Base-by-base conservation (phyloP, 2,329 filamentous ascomycete genomes). In the Ascosphaera acerosa region DNA sequence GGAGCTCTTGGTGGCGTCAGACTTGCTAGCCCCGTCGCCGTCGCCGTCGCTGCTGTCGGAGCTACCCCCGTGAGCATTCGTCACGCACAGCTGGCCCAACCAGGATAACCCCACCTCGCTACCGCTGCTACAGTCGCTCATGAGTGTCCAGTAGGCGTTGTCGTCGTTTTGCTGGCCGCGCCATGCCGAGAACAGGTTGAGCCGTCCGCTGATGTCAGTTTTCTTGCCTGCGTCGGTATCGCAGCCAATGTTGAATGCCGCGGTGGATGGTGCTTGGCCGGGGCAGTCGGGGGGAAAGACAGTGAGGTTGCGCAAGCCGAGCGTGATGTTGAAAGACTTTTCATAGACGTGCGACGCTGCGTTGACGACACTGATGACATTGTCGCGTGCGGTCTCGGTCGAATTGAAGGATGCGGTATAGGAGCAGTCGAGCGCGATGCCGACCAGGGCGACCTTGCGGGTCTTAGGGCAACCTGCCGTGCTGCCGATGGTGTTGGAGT, bases 61-160 rank as follows among this genome's bases (percentile, higher is more conserved):
- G 7, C 15, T 20, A 3, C 26, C 31, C 26, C 29, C 39, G 2
- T 15, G 55, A 23, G 18, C 32, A 2, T 35, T 30, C 3, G 35
- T 32, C 16, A 32, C 38, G 47, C 84, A 92, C 27, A 81, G 64
- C 50, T 89, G 76, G 19, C 82, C 81, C 4, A 89, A 59, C 81
- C 81, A 92, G 3, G 84, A 78, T 18, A 92, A 60, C 1, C 84
- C 84, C 23, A 94, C 81, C 31, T 82, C 78, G 18, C 75, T 64
- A 28, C 68, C 73, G 0, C 77, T 84, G 40, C 68, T 66, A 50
- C 80, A 90, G 4, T 66, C 81, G 33, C 69, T 81, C 42, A 90
- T 58, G 14, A 90, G 59, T 3, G 76, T 90, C 84, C 84, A 94
- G 51, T 87, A 89, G 7, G 81, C 82, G 50, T 91, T 91, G 32